phyloP scores from a whole-genome alignment of 106 monocot species.

The Narthecium ossifragum region DNA sequence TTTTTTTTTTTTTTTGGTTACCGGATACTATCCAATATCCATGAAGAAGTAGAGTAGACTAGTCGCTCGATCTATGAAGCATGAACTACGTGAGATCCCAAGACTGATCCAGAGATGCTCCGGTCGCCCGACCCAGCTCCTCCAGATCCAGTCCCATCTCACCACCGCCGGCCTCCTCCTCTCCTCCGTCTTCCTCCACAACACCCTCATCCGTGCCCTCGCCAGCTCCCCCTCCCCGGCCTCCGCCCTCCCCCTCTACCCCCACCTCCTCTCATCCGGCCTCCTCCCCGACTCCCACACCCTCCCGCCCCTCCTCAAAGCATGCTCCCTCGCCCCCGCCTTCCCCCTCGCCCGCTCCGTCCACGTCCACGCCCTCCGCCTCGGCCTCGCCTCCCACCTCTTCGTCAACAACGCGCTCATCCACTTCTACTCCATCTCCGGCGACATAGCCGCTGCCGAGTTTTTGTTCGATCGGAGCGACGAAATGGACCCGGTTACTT shows the following conservation, averaged over 20 bases:
- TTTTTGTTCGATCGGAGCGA: constrained; percentile 2
- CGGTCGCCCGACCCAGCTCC: constrained; percentile 7
- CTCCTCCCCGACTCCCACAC: constrained; percentile 34
- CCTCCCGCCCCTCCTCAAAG: constrained; percentile 34
- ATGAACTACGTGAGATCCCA: no score
- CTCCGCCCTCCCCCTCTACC: constrained; percentile 24
- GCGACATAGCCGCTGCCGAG: constrained; percentile 1
- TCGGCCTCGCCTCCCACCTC: constrained; percentile 27
- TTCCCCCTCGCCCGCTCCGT: constrained; percentile 12
- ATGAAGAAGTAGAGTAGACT: no score
- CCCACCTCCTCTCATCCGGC: constrained; percentile 37
- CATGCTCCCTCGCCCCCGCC: constrained; percentile 18
- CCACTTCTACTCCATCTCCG: constrained; percentile 26
- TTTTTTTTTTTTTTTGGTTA: no score
- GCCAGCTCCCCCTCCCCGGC: constrained; percentile 7
- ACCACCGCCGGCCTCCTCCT: constrained; percentile 16
- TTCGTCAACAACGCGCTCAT: constrained; percentile 39
- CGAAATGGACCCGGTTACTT: constrained; percentile 16
- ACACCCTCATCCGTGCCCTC: constrained; percentile 26
- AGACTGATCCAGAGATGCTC: constrained; percentile 17
- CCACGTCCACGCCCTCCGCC: constrained; percentile 28
- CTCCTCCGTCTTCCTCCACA: constrained; percentile 24
- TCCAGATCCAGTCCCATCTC: constrained; percentile 17
- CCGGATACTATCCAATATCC: no score
- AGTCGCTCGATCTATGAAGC: no score